Conservation (phyloP, 352 stramenopile species). For the Phytophthora litchii region DNA sequence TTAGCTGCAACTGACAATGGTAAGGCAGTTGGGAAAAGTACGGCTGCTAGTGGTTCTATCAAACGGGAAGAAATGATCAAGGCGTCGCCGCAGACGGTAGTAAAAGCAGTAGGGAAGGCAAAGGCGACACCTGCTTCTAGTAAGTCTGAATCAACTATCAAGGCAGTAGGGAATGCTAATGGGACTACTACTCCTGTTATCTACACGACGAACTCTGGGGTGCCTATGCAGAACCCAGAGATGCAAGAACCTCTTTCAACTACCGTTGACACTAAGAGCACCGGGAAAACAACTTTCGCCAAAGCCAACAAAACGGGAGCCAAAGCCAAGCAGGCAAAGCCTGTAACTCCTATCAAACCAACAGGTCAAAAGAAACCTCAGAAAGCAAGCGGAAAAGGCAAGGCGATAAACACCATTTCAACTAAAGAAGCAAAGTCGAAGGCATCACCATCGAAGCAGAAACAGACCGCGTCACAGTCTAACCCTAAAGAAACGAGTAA, state of each 20-base stretch:
- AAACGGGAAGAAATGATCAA: constrained; percentile 7
- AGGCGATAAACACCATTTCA: neutral
- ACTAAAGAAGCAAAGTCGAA: constrained; percentile 22
- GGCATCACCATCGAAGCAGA: constrained; percentile 8
- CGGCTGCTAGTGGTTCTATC: neutral
- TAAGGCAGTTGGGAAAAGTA: too few species aligned
- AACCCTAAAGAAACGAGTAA: constrained; percentile 16
- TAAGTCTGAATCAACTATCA: neutral
- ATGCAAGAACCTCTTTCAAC: constrained; percentile 33
- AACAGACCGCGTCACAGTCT: neutral
- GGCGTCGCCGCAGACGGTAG: neutral
- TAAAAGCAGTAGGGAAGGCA: neutral
- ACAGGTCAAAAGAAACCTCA: constrained; percentile 27
- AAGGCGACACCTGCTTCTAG: neutral
- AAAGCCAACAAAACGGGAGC: constrained; percentile 10
- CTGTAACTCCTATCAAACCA: constrained; percentile 6
- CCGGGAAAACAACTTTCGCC: constrained; percentile 3
- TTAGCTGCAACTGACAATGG: neutral
- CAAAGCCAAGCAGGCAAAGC: constrained; percentile 24
- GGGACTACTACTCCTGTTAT: neutral
- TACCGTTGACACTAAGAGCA: neutral
- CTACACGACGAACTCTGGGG: neutral
- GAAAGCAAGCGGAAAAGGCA: constrained; percentile 24
- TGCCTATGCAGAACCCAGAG: constrained; percentile 42
- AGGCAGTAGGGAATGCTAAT: neutral